A percentile compares a stretch with the other conserved stretches of the same genome.
These are phyloP conservation scores for Pezicula radicicola DNA, from an alignment of 2,329 filamentous ascomycete genomes.

Conservation along the genomic window DNA sequence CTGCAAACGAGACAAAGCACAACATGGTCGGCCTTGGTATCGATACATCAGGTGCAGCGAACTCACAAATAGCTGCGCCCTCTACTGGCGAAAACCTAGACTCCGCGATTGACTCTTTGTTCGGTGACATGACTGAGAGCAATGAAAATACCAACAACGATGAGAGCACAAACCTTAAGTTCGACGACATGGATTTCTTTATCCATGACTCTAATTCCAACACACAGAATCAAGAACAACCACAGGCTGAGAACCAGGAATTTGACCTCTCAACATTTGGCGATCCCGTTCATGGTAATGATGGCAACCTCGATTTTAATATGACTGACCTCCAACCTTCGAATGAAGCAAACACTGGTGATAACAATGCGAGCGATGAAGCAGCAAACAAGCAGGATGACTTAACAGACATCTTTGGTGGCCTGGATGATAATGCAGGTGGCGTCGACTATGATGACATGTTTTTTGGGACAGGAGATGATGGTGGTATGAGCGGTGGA, in stretches of 20 bases:
- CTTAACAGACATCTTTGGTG: slow-evolving; percentile 17
- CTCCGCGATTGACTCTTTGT: slow-evolving; percentile 24
- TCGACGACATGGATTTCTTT: slow-evolving; percentile 25
- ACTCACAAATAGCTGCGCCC: slow-evolving; percentile 8
- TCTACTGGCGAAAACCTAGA: slow-evolving; percentile 15
- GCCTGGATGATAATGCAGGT: slow-evolving; percentile 14
- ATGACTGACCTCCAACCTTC: slow-evolving; percentile 28
- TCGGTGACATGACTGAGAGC: slow-evolving; percentile 17
- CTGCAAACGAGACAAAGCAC: slow-evolving; percentile 9
- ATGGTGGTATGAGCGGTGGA: slow-evolving; percentile 13
- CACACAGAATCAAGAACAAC: slow-evolving; percentile 13
- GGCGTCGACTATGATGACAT: slow-evolving; percentile 28
- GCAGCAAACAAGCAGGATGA: slow-evolving; percentile 11
- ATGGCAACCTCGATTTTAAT: slow-evolving; percentile 34
- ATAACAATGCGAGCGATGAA: slow-evolving; percentile 8
- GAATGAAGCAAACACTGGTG: slow-evolving; percentile 11
- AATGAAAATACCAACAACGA: slow-evolving; percentile 4
- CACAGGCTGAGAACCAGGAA: slow-evolving; percentile 20
- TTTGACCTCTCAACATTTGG: slow-evolving; percentile 29
- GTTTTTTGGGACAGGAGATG: slow-evolving; percentile 19
- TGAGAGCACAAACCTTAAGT: slow-evolving; percentile 18
- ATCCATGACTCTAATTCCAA: slow-evolving; percentile 11
- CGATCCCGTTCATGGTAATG: slow-evolving; percentile 2
- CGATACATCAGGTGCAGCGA: slow-evolving; percentile 13
- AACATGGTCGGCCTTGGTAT: slow-evolving; percentile 22